These are phyloP conservation scores for Mycogone perniciosa DNA, from an alignment of 2,329 filamentous ascomycete species.

Conservation along the genomic window DNA sequence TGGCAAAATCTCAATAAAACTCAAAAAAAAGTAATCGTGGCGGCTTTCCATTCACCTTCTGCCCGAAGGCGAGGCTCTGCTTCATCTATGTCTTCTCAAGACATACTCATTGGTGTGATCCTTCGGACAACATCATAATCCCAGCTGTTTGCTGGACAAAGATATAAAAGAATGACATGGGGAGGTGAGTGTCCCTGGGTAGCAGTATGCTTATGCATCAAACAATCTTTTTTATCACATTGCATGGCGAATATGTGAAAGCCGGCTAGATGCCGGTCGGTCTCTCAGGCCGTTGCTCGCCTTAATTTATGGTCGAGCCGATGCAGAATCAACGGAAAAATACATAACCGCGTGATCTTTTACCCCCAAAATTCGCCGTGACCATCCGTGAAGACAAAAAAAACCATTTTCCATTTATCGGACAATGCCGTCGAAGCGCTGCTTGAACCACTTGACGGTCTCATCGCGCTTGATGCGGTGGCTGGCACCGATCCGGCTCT, in stretches of 20 bases:
- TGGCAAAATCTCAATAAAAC: too few relatives aligned
- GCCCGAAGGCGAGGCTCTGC: background rate
- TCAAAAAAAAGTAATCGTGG: background rate
- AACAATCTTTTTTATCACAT: slow-evolving; percentile 26
- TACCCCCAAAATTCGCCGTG: slow-evolving; percentile 34
- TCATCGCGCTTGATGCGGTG: slow-evolving; percentile 93
- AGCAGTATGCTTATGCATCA: background rate
- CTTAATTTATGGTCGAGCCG: slow-evolving; percentile 49
- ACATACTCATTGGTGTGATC: too few relatives aligned
- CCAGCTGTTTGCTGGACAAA: background rate
- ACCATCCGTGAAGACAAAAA: slow-evolving; percentile 33
- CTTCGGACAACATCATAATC: too few relatives aligned
- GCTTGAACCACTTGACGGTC: slow-evolving; percentile 93
- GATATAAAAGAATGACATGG: background rate
- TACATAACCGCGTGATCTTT: slow-evolving; percentile 32
- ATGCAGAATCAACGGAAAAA: slow-evolving; percentile 40
- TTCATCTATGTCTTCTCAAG: background rate
- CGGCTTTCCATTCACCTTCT: background rate
- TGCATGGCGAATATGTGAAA: slow-evolving; percentile 37
- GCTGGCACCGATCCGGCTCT: slow-evolving; percentile 76
- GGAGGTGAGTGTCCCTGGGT: background rate
- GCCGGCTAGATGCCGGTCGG: slow-evolving; percentile 64
- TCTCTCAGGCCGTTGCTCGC: slow-evolving; percentile 66
- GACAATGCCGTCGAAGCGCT: slow-evolving; percentile 95
- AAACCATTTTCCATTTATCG: slow-evolving; percentile 59